A percentile compares a stretch with the other conserved stretches of the same genome.
Evolutionary conservation across 2,329 filamentous ascomycete genomes (phyloP).

Genomic region (Stemphylium vesicarium): DNA sequence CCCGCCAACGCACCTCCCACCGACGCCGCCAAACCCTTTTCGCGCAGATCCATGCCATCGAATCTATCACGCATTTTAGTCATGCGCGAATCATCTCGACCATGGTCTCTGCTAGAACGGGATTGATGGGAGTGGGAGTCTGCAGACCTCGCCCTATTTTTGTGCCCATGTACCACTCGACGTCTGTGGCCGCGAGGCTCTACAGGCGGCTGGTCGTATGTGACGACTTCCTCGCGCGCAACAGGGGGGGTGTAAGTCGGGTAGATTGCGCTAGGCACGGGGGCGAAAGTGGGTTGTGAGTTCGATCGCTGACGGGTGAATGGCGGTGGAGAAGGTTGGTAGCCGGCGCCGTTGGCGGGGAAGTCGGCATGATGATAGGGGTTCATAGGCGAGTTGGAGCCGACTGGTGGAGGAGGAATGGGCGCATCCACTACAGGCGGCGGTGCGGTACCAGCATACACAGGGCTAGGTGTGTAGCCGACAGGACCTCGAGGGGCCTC

Average conservation of each 20-base stretch:
- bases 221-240: conserved; percentile 23
- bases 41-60: conserved; percentile 42
- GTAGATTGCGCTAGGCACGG: conserved; percentile 22
- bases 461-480: conserved; percentile 41
- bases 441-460: conserved; percentile 31
- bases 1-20: conserved; percentile 50
- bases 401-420: conserved; percentile 34
- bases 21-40: conserved; percentile 43
- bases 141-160: conserved; percentile 44
- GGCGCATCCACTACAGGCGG: conserved; percentile 30
- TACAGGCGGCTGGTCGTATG: conserved; percentile 33
- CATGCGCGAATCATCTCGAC: conserved; percentile 39
- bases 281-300: conserved; percentile 40
- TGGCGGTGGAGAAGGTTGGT: conserved; percentile 40
- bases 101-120: conserved; percentile 40
- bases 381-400: conserved; percentile 29
- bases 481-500: conserved; percentile 26
- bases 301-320: conserved; percentile 45
- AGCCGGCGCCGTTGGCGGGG: conserved; percentile 23
- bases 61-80: conserved; percentile 45
- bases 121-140: conserved; percentile 38
- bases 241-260: conserved; percentile 23
- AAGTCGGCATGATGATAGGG: conserved; percentile 45
- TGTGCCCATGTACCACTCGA: conserved; percentile 32
- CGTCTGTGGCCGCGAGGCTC: conserved; percentile 38